Evolutionary conservation across 257 asterid genomes (phyloP).

Genomic region (Solanum gracilifrons): DNA sequence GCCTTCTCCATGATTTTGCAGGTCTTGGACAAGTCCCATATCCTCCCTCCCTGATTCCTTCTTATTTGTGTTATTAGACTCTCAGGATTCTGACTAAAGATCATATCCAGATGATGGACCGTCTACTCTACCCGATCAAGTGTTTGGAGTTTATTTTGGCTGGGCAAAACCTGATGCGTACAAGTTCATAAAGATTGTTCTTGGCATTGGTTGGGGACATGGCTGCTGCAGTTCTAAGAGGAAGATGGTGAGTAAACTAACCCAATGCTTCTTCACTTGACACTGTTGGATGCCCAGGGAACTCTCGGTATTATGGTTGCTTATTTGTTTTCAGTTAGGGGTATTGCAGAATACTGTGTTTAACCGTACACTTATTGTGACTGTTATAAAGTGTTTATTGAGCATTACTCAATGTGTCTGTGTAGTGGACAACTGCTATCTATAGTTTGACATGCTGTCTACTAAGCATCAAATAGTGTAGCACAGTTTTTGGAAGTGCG

Average conservation of each 20-base stretch:
- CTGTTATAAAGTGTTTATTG: background rate
- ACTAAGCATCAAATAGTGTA: background rate
- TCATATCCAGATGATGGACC: slow-evolving; percentile 35
- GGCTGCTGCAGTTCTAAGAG: slow-evolving; percentile 24
- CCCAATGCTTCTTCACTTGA: background rate
- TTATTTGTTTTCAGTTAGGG: background rate
- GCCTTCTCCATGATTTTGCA: slow-evolving; percentile 39
- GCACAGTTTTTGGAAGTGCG: background rate
- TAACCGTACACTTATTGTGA: background rate
- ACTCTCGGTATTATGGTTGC: background rate
- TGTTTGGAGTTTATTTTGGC: slow-evolving; percentile 67
- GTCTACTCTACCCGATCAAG: slow-evolving; percentile 48
- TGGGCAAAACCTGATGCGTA: slow-evolving; percentile 51
- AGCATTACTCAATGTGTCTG: background rate
- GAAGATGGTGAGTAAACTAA: slow-evolving; percentile 47
- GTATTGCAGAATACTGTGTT: background rate
- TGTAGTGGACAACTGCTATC: background rate
- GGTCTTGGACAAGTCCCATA: slow-evolving; percentile 22
- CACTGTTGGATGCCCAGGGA: background rate
- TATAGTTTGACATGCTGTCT: background rate
- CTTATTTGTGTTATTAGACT: background rate
- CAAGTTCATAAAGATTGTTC: slow-evolving; percentile 41
- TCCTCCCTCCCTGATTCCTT: background rate
- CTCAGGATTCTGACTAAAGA: background rate
- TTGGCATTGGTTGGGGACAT: slow-evolving; percentile 54